phyloP scores from a whole-genome alignment of 2,329 filamentous ascomycete species.

The Aphanocladium album region DNA sequence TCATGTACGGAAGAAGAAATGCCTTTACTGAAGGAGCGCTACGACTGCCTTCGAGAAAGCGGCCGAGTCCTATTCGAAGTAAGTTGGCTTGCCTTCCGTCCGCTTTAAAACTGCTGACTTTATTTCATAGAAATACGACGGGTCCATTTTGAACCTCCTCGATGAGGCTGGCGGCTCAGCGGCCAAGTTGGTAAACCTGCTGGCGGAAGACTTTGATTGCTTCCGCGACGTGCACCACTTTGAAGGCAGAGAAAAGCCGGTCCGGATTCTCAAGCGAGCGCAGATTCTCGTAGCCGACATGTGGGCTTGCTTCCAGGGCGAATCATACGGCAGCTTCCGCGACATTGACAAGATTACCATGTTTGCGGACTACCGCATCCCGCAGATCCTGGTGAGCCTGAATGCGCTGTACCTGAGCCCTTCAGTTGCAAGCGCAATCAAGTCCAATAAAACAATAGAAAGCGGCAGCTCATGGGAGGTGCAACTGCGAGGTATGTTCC shows the following conservation, averaged over 20 bases:
- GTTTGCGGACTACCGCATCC: slow-evolving; percentile 97
- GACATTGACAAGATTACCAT: slow-evolving; percentile 97
- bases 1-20: slow-evolving; percentile 84
- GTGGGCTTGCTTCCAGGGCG: slow-evolving; percentile 91
- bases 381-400: slow-evolving; percentile 82
- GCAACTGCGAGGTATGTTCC: slow-evolving; percentile 67
- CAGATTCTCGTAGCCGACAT: slow-evolving; percentile 95
- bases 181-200: slow-evolving; percentile 75
- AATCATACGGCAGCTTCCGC: slow-evolving; percentile 71
- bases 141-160: slow-evolving; percentile 69
- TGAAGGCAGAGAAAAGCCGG: slow-evolving; percentile 60
- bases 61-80: slow-evolving; percentile 75
- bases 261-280: slow-evolving; percentile 86
- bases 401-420: slow-evolving; percentile 84
- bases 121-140: slow-evolving; percentile 60
- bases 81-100: slow-evolving; percentile 23
- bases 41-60: slow-evolving; percentile 76
- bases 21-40: slow-evolving; percentile 72
- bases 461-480: slow-evolving; percentile 76
- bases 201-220: slow-evolving; percentile 76
- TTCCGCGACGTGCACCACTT: slow-evolving; percentile 79
- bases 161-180: slow-evolving; percentile 72
- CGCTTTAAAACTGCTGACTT: background rate
- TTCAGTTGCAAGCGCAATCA: slow-evolving; percentile 65
- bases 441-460: slow-evolving; percentile 57